Conservation (phyloP, 208 protist species). For the Acanthamoeba healyi region DNA sequence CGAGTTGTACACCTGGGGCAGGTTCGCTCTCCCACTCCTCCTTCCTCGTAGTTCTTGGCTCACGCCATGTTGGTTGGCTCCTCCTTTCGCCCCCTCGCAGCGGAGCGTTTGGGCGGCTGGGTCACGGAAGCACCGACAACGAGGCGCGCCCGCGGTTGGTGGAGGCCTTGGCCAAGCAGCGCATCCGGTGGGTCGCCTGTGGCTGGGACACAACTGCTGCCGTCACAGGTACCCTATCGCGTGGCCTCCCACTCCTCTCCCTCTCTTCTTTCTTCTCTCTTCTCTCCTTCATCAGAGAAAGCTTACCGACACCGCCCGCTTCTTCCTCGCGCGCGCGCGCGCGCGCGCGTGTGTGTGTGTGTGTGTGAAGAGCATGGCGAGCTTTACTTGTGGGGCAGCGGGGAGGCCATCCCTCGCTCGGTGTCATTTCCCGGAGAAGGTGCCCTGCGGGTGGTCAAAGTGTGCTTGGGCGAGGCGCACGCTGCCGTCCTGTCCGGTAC, state of each 20-base stretch:
- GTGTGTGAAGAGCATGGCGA: neutral
- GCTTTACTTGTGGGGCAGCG: conserved; percentile 56
- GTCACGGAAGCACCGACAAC: conserved; percentile 5
- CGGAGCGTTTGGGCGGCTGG: neutral
- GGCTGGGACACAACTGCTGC: conserved; percentile 12
- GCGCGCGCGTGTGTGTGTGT: no score
- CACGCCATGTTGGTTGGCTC: neutral
- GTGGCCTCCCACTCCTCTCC: neutral
- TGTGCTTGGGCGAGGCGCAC: conserved; percentile 36
- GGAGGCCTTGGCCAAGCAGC: neutral
- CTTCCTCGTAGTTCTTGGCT: no score
- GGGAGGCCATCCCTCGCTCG: neutral
- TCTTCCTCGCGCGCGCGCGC: no score
- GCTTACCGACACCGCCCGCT: no score
- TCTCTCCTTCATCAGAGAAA: neutral
- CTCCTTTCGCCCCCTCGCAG: neutral
- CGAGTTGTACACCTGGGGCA: conserved; percentile 8
- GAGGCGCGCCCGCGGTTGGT: neutral
- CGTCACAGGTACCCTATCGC: neutral
- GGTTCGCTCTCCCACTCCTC: neutral
- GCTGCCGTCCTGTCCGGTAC: conserved; percentile 27
- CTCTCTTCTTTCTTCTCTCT: neutral
- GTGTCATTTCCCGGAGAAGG: conserved; percentile 53
- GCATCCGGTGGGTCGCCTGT: conserved; percentile 11
- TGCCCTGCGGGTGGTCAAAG: neutral